phyloP scores from a whole-genome alignment of 2,329 filamentous ascomycete genomes.

The Periconia sp. region DNA sequence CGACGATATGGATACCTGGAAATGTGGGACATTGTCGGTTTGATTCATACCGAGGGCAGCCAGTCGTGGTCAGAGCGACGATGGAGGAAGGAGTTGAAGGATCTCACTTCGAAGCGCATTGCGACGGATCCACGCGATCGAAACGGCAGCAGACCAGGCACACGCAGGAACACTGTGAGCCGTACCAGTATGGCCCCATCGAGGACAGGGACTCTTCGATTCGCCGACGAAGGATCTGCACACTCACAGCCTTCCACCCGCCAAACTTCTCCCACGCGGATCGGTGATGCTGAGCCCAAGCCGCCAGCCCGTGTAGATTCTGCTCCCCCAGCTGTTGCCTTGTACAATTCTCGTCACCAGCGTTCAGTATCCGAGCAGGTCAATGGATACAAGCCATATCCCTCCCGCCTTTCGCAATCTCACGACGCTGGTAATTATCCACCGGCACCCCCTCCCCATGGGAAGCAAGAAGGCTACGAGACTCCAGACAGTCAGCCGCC shows the following conservation, averaged over 20 bases:
- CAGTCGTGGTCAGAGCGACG: conserved; percentile 79
- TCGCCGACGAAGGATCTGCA: conserved; percentile 41
- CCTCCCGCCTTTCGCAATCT: conserved; percentile 45
- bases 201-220: conserved; percentile 39
- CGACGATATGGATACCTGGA: conserved; percentile 89
- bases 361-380: conserved; percentile 52
- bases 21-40: conserved; percentile 75
- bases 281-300: conserved; percentile 25
- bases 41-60: conserved; percentile 80
- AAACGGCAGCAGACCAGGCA: conserved; percentile 27
- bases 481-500: conserved; percentile 29
- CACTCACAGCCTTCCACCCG: conserved; percentile 50
- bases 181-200: conserved; percentile 43
- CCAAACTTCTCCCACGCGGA: conserved; percentile 45
- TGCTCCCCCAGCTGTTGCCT: conserved; percentile 38
- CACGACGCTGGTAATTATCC: conserved; percentile 33
- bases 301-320: conserved; percentile 46
- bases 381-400: conserved; percentile 45
- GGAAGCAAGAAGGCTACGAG: conserved; percentile 35
- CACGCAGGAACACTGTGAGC: conserved; percentile 48
- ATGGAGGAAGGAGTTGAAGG: conserved; percentile 88
- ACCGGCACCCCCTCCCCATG: conserved; percentile 43
- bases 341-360: conserved; percentile 44
- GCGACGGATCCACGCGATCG: conserved; percentile 46
- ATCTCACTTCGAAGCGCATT: conserved; percentile 80